Evolutionary conservation across 164 flowering plant genomes (phyloP).

Genomic region (Vitis rotundifolia): DNA sequence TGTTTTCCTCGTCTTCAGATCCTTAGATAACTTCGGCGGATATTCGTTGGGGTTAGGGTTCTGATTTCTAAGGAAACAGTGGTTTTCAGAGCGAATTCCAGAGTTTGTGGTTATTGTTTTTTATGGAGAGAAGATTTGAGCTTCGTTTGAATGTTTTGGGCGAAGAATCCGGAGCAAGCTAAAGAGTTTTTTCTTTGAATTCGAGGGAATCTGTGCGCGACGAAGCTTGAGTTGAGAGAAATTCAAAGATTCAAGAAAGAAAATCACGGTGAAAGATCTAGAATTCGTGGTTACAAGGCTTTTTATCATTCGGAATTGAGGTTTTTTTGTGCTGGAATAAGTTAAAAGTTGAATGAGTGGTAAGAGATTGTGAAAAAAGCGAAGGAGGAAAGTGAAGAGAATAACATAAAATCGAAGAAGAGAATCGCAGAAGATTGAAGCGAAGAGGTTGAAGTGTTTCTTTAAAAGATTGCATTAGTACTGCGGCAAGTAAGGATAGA

Average conservation of each 20-base stretch:
- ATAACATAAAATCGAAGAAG: conserved; percentile 7
- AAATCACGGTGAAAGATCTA: neutral
- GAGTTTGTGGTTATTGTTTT: too few species aligned
- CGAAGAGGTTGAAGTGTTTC: conserved; percentile 5
- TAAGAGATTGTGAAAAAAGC: neutral
- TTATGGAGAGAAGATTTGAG: too few species aligned
- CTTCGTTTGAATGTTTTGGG: too few species aligned
- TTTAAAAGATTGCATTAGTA: neutral
- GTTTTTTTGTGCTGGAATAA: neutral
- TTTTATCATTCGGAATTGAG: neutral
- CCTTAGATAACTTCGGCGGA: too few species aligned
- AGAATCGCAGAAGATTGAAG: conserved; percentile 2
- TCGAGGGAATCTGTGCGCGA: too few species aligned
- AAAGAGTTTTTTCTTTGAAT: too few species aligned
- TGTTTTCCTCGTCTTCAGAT: too few species aligned
- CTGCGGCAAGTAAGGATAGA: conserved; percentile 25
- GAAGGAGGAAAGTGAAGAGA: conserved; percentile 1
- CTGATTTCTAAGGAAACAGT: too few species aligned
- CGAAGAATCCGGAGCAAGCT: too few species aligned
- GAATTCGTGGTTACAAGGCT: neutral
- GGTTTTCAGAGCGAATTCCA: too few species aligned
- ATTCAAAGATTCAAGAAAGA: neutral
- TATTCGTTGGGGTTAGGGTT: too few species aligned
- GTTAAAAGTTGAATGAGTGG: neutral
- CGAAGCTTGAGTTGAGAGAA: too few species aligned